Base-by-base conservation (phyloP, 2,329 filamentous ascomycete genomes). In the Sarocladium kiliense region DNA sequence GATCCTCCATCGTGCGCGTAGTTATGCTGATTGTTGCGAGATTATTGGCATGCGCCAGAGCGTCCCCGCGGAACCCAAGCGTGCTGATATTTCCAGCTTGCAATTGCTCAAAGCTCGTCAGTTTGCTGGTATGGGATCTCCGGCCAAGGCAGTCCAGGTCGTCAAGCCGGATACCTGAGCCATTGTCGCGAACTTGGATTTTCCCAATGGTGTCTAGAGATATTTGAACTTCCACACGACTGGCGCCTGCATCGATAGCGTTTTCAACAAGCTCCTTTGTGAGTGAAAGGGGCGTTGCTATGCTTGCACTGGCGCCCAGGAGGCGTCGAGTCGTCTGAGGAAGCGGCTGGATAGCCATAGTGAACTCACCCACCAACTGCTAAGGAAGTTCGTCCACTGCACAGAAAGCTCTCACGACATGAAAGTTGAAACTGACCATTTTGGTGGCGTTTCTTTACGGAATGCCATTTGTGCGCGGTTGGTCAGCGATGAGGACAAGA, bases 201-300 rank as follows among this genome's bases (percentile, higher is more conserved):
- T 77, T 80, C 66, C 88, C 85, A 54, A 91, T 66, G 0, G 85
- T 86, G 64, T 91, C 85, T 41, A 76, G 62, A 3, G 86, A 80
- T 14, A 91, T 74, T 26, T 81, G 71, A 23, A 92, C 72, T 54
- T 88, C 81, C 56, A 93, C 74, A 2, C 77, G 78, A 2, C 80
- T 86, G 12, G 88, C 87, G 54, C 78, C 74, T 7, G 88, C 86
- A 67, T 93, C 88, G 19, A 92, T 77, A 42, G 87, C 78, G 67
- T 93, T 92, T 62, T 92, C 89, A 30, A 92, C 68, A 3, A 92
- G 81, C 68, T 92, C 89, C 65, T 92, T 92, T 61, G 91, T 79
- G 2, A 89, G 71, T 11, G 80, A 78, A 12, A 75, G 71, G 0
- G 88, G 78, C 7, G 81, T 80, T 4, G 78, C 74, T 51, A 91